Conservation (phyloP, 2,329 filamentous ascomycete genomes). For the Gnomoniopsis smithogilvyi region DNA sequence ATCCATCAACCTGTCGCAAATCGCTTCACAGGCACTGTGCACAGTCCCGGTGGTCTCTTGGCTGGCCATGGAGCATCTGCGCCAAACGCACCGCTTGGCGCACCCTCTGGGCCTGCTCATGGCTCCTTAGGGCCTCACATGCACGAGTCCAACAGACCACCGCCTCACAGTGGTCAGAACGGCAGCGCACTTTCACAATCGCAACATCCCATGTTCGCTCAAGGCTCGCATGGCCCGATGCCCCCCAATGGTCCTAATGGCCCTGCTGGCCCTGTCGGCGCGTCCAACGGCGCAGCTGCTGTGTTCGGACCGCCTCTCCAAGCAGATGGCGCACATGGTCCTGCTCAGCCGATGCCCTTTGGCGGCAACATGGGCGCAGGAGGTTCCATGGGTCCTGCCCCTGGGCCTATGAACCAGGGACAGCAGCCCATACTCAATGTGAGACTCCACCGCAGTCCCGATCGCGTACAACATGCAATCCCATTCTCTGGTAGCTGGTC, state of each 20-base stretch:
- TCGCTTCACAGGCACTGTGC: conserved; percentile 75
- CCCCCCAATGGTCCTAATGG: too few species aligned
- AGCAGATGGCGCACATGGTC: conserved; percentile 51
- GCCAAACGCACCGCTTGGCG: conserved; percentile 50
- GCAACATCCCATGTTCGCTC: conserved; percentile 57
- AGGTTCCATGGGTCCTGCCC: conserved; percentile 34
- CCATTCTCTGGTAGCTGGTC: not conserved
- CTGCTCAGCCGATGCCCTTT: conserved; percentile 62
- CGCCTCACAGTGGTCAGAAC: conserved; percentile 50
- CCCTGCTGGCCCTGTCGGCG: conserved; percentile 52
- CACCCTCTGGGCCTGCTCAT: conserved; percentile 46
- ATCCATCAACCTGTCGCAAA: conserved; percentile 93
- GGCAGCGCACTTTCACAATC: conserved; percentile 34
- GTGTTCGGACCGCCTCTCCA: conserved; percentile 70
- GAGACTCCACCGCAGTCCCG: conserved; percentile 29
- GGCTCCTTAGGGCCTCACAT: conserved; percentile 55
- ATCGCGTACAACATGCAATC: conserved; percentile 6
- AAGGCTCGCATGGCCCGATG: conserved; percentile 48
- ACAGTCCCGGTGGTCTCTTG: conserved; percentile 86
- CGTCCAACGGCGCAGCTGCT: conserved; percentile 56
- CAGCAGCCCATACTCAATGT: conserved; percentile 82
- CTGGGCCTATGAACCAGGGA: conserved; percentile 65
- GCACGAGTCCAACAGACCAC: conserved; percentile 46
- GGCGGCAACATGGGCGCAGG: conserved; percentile 37
- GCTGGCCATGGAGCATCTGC: conserved; percentile 65